Conservation (phyloP, 2,329 filamentous ascomycete species). For the Penicillium sp. region DNA sequence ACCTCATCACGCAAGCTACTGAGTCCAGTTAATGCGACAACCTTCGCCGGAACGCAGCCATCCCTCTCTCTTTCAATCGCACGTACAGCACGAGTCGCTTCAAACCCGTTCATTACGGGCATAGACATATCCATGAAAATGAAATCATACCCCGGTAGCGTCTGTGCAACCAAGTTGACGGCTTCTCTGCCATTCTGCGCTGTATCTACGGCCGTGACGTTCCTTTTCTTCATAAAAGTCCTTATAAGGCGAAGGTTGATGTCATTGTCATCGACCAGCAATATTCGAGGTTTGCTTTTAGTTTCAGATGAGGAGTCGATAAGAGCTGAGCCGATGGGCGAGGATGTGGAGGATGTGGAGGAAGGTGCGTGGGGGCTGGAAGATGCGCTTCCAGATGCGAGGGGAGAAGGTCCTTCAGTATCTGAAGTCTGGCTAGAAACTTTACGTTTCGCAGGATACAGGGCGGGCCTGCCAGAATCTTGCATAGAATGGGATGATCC, state of each 20-base stretch:
- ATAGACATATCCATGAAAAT: constrained; percentile 51
- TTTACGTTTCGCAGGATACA: too few species aligned
- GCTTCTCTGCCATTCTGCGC: not conserved
- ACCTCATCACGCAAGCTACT: not conserved
- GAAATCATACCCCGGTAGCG: constrained; percentile 36
- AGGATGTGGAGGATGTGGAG: not conserved
- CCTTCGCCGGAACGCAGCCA: not conserved
- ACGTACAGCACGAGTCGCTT: constrained; percentile 47
- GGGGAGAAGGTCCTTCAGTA: too few species aligned
- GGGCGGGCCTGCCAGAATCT: too few species aligned
- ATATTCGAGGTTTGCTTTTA: not conserved
- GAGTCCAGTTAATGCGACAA: not conserved
- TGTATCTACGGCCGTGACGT: not conserved
- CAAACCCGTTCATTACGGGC: constrained; percentile 50
- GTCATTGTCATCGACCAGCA: not conserved
- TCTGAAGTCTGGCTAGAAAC: too few species aligned
- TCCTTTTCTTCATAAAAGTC: not conserved
- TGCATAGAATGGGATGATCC: too few species aligned
- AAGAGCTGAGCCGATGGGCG: not conserved
- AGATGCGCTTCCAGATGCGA: too few species aligned
- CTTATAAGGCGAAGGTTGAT: not conserved
- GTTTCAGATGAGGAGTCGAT: not conserved
- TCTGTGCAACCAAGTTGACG: not conserved
- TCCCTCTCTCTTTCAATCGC: constrained; percentile 8
- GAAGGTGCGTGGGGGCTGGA: too few species aligned